These are phyloP conservation scores for Fraxinus americana DNA, from an alignment of 257 asterid species.

Conservation along the genomic window DNA sequence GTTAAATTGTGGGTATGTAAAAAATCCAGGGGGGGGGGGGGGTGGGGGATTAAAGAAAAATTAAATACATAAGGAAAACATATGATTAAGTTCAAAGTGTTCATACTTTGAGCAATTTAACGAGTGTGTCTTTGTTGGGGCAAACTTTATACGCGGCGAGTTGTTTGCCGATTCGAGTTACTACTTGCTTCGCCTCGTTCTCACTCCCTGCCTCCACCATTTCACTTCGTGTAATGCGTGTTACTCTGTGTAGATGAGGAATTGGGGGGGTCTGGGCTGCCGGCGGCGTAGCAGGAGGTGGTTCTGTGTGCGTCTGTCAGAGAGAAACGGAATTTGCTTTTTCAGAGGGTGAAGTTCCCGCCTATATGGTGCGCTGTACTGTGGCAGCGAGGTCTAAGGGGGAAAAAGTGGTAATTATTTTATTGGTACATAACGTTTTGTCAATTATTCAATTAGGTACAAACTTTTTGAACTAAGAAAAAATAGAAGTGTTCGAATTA, in stretches of 20 bases:
- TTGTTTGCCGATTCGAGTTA: slow-evolving; percentile 49
- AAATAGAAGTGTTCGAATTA: no score
- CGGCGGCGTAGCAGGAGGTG: neutral
- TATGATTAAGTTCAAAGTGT: neutral
- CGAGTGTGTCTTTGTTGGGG: slow-evolving; percentile 59
- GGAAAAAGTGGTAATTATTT: neutral
- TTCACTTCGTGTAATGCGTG: neutral
- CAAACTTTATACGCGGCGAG: slow-evolving; percentile 48
- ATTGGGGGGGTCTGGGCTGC: neutral
- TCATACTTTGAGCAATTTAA: slow-evolving; percentile 64
- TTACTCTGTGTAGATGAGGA: neutral
- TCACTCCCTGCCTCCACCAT: slow-evolving; percentile 5
- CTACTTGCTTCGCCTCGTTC: slow-evolving; percentile 39
- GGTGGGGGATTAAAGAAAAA: neutral
- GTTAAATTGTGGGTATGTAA: neutral
- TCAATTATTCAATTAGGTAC: neutral
- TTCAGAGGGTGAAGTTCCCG: slow-evolving; percentile 1
- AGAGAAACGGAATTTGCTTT: neutral
- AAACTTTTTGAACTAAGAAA: no score
- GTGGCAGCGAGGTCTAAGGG: neutral
- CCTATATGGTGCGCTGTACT: neutral
- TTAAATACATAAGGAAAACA: neutral
- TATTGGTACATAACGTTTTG: neutral
- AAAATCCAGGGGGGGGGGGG: no score
- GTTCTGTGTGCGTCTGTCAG: neutral